Evolutionary conservation across 805 yeast species (phyloP), one percentile per base, ranked within the genome.

Genomic region (Helenozyma rhizophorensis): DNA sequence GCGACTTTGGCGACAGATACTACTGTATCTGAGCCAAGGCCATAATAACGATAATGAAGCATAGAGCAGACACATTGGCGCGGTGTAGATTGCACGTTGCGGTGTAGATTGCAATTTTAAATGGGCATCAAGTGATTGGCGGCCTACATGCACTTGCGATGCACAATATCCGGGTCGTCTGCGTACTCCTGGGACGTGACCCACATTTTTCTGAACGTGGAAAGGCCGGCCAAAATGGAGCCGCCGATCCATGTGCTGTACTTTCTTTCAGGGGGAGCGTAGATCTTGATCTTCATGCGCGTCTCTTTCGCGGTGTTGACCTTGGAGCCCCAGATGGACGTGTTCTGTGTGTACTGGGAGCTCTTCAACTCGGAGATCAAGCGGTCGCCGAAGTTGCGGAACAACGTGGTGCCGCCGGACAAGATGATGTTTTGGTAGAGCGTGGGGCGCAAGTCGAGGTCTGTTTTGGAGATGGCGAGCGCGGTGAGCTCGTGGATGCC

Each of bases 1-100:
- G 98, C 54, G 98, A 93, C 56, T 93, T 93, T 54, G 98, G 98
- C 54, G 97, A 93, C 66, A 76, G 97, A 63, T 93, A 93, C 66
- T 93, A 90, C 68, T 86, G 96, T 66, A 77, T 86, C 42, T 89
- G 70, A 57, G n/a, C 30, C 13, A 10, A 18, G n/a, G 11, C 6
- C 7, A 17, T 6, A 17, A 17, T 5, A 17, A 8, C 19, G 8
- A 17, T 17, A 5, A 17, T 17, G 19, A 17, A 17, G 5, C 10
- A n/a, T n/a, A n/a, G n/a, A n/a, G n/a, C n/a, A n/a, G n/a, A n/a
- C n/a, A n/a, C n/a, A n/a, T n/a, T n/a, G n/a, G n/a, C n/a, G n/a
- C n/a, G n/a, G n/a, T n/a, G n/a, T n/a, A n/a, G n/a, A n/a, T n/a
- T n/a, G n/a, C n/a, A n/a, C n/a, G n/a, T n/a, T n/a, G n/a, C n/a